These are phyloP conservation scores for Wickerhamomyces silvicola DNA, from an alignment of 805 yeast species.

Conservation along the genomic window DNA sequence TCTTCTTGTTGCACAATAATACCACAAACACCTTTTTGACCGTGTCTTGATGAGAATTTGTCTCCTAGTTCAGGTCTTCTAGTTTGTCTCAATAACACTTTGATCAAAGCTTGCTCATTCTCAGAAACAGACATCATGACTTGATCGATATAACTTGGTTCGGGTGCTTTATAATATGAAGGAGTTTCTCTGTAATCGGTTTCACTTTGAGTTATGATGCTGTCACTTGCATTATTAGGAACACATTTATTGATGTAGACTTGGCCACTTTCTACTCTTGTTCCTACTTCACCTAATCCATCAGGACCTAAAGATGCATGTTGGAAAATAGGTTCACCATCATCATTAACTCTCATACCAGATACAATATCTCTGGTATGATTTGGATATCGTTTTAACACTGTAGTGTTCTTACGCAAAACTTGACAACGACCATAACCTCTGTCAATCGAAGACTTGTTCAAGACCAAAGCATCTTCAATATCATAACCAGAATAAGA, in stretches of 20 bases:
- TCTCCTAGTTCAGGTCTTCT: slow-evolving; percentile 98
- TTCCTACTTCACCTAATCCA: slow-evolving; percentile 96
- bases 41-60: slow-evolving; percentile 95
- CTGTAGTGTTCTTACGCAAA: slow-evolving; percentile 83
- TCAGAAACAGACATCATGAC: slow-evolving; percentile 96
- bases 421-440: slow-evolving; percentile 99
- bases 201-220: slow-evolving; percentile 27
- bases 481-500: slow-evolving; percentile 98
- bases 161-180: slow-evolving; percentile 88
- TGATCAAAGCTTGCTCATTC: slow-evolving; percentile 89
- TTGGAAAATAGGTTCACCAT: slow-evolving; percentile 76
- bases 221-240: slow-evolving; percentile 77
- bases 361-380: slow-evolving; percentile 88
- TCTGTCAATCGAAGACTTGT: slow-evolving; percentile 89
- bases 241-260: slow-evolving; percentile 90
- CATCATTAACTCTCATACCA: slow-evolving; percentile 84
- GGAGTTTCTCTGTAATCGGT: slow-evolving; percentile 84
- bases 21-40: slow-evolving; percentile 99
- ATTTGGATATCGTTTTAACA: slow-evolving; percentile 86
- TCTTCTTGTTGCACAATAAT: slow-evolving; percentile 96
- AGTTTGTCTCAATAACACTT: slow-evolving; percentile 88
- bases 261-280: slow-evolving; percentile 85
- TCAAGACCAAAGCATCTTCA: slow-evolving; percentile 94
- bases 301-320: slow-evolving; percentile 88
- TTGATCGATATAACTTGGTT: slow-evolving; percentile 91